Percentiles rank a stretch among this genome's conserved stretches.
These are phyloP conservation scores for Hylodesmum podocarpum DNA, from an alignment of 306 rosid species.

Conservation along the genomic window DNA sequence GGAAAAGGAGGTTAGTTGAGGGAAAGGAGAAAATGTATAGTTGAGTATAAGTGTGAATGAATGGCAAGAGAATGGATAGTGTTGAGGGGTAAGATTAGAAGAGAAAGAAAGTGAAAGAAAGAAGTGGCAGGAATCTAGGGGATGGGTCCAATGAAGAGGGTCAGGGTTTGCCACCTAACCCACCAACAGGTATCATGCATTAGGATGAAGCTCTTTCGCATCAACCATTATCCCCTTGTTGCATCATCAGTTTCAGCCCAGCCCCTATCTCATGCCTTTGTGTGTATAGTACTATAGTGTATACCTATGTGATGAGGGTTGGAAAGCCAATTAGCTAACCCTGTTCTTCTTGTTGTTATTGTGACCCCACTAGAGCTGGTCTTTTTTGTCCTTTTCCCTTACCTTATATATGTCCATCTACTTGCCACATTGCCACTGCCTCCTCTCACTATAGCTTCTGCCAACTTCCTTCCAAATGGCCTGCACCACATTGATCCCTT, in stretches of 20 bases:
- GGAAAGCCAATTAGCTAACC: slow-evolving; percentile 31
- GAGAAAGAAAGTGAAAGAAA: slow-evolving; percentile 12
- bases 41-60: slow-evolving; percentile 31
- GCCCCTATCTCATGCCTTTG: neutral
- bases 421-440: slow-evolving; percentile 12
- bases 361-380: slow-evolving; percentile 46
- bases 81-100: neutral
- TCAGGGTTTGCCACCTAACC: slow-evolving; percentile 93
- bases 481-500: slow-evolving; percentile 2
- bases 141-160: slow-evolving; percentile 90
- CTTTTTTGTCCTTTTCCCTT: slow-evolving; percentile 38
- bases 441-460: slow-evolving; percentile 14
- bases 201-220: slow-evolving; percentile 72
- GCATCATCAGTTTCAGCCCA: slow-evolving; percentile 21
- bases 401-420: neutral
- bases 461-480: slow-evolving; percentile 5
- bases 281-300: too few species aligned
- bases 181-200: slow-evolving; percentile 92
- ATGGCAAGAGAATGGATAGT: slow-evolving; percentile 24
- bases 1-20: slow-evolving; percentile 27
- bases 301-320: neutral
- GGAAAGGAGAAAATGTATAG: slow-evolving; percentile 42
- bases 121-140: slow-evolving; percentile 70
- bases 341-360: neutral
- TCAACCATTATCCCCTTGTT: slow-evolving; percentile 59